Conservation (phyloP, 805 yeast species). For the Jamesozyma spencerorum region DNA sequence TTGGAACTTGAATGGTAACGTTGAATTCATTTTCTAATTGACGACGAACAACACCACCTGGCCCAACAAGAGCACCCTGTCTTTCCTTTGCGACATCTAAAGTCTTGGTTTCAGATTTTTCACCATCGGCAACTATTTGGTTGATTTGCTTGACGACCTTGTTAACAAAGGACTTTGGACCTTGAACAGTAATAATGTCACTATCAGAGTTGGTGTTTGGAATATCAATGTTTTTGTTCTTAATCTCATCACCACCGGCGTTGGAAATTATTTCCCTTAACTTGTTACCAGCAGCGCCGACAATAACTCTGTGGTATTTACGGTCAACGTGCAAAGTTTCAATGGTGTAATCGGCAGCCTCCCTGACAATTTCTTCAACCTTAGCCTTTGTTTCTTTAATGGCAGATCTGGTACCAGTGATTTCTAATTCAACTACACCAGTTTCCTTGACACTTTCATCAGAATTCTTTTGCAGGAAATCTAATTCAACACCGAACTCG, state of each 20-base stretch:
- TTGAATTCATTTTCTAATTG: conserved; percentile 59
- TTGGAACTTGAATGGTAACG: conserved; percentile 61
- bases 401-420: conserved; percentile 70
- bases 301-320: conserved; percentile 61
- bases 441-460: conserved; percentile 36
- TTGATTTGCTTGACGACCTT: conserved; percentile 55
- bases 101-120: conserved; percentile 45
- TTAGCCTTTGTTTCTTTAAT: conserved; percentile 61
- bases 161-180: conserved; percentile 66
- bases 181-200: conserved; percentile 51
- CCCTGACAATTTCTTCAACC: conserved; percentile 54
- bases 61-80: conserved; percentile 72
- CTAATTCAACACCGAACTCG: conserved; percentile 44
- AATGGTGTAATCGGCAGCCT: conserved; percentile 52
- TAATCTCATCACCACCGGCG: conserved; percentile 57
- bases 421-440: conserved; percentile 52
- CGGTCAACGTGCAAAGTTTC: conserved; percentile 58
- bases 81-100: conserved; percentile 59
- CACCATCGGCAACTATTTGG: conserved; percentile 53
- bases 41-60: conserved; percentile 68
- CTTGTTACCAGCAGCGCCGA: conserved; percentile 70
- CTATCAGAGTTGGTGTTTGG: conserved; percentile 62
- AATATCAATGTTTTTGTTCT: conserved; percentile 38
- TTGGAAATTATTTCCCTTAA: conserved; percentile 63
- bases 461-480: conserved; percentile 32